Evolutionary conservation across 2,329 filamentous ascomycete species (phyloP), one percentile per base, ranked within the genome.

Genomic region (Metarhizium humberi): DNA sequence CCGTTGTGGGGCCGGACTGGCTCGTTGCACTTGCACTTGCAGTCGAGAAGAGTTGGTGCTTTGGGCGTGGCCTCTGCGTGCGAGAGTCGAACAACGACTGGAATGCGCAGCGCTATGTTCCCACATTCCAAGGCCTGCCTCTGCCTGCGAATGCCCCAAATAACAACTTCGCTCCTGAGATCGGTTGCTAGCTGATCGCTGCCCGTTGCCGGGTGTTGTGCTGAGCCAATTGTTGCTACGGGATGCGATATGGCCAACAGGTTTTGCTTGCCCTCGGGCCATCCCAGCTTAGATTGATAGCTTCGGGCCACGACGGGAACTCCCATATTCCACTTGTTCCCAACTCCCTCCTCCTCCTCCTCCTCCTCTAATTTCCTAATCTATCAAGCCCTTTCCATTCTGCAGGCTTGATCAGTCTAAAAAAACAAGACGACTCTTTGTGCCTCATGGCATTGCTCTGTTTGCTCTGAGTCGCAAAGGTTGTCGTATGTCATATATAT

Each of bases 41-140:
- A 30, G 45, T 48, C 25, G 20, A 16, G 7, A 6, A 29, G 18
- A 48, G 45, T 48, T 48, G 45, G 45, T 30, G 45, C 20, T 29
- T 45, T 14, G 45, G 25, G 25, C 25, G 30, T 48, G 48, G 48
- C 16, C 48, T 36, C 8, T 32, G 38, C 45, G 45, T 14, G 8
- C 14, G 11, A 8, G 30, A 48, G 25, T 48, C 45, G 20, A 48
- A 48, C 45, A 14, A 48, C 45, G 45, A 56, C 57, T 58, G 57
- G 57, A 58, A 58, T 58, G 57, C 50, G 43, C 48, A 52, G 49
- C 57, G 56, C 50, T 45, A 55, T 57, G 47, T 56, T 53, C 54
- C 55, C 52, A 48, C 54, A 58, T 58, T 58, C 54, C 57, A 56
- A 50, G 43, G 45, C 38, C 48, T 58, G 38, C 55, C 55, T 56